A percentile compares a stretch with the other conserved stretches of the same genome.
These are phyloP conservation scores for Fraxinus angustifolia DNA, from an alignment of 305 asterid genomes.

Conservation along the genomic window DNA sequence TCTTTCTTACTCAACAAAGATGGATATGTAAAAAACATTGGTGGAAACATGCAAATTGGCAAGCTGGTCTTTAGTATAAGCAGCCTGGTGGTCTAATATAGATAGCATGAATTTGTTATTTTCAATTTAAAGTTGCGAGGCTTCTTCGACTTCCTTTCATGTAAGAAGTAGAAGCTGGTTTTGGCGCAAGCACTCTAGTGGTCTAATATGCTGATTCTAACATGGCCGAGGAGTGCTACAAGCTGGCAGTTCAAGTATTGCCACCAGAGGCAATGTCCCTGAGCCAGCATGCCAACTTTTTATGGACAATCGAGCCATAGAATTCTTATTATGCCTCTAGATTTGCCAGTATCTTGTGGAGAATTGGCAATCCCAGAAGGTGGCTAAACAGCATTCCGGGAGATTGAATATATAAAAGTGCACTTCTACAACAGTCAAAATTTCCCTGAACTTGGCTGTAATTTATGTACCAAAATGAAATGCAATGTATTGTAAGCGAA, in stretches of 20 bases:
- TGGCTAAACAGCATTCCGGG: neutral
- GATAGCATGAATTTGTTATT: neutral
- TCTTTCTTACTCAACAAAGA: too few relatives aligned
- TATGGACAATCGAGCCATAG: conserved; percentile 55
- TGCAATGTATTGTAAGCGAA: neutral
- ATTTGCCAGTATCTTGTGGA: conserved; percentile 78
- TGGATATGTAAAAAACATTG: neutral
- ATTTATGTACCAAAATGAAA: neutral
- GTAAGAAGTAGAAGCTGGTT: too few relatives aligned
- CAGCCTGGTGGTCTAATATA: neutral
- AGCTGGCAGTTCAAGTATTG: conserved; percentile 50
- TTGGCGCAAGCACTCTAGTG: neutral
- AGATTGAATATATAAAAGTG: neutral
- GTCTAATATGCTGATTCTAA: neutral
- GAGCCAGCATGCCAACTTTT: conserved; percentile 57
- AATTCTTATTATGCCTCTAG: conserved; percentile 47
- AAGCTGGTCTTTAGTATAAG: neutral
- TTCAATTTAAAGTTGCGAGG: too few relatives aligned
- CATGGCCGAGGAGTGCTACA: conserved; percentile 87
- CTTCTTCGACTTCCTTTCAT: too few relatives aligned
- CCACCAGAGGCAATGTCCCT: conserved; percentile 66
- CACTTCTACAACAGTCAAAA: neutral
- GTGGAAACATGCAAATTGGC: conserved; percentile 15
- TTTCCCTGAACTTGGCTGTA: neutral
- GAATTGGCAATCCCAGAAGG: too few relatives aligned